phyloP scores from a whole-genome alignment of 331 rosid genomes.

The Acacia concinna region DNA sequence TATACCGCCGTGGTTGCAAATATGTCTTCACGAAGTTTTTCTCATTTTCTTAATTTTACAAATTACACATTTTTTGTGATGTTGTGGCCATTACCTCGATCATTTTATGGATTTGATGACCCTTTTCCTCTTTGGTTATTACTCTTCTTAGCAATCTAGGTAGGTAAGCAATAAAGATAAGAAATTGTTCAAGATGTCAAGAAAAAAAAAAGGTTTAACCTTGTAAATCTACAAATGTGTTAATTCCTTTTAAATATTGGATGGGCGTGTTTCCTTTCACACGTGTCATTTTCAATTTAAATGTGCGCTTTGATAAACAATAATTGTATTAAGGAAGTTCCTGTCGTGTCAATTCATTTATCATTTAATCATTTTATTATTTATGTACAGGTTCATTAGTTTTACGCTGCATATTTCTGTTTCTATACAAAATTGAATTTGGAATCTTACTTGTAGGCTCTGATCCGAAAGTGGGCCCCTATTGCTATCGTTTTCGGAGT shows the following conservation, averaged over 20 bases:
- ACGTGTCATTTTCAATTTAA: not conserved
- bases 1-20: not conserved
- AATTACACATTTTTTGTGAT: not conserved
- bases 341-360: not conserved
- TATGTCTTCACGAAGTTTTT: not conserved
- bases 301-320: not conserved
- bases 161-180: not conserved
- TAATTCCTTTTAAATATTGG: not conserved
- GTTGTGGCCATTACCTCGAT: not conserved
- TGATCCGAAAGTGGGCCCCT: slow-evolving; percentile 96
- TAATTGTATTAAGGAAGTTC: not conserved
- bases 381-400: not conserved
- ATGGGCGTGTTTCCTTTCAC: slow-evolving; percentile 2
- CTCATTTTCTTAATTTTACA: too few species aligned
- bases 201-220: not conserved
- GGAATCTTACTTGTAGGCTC: slow-evolving; percentile 57
- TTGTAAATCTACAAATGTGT: not conserved
- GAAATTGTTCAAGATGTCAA: too few species aligned
- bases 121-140: not conserved
- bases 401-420: not conserved
- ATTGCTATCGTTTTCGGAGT: slow-evolving; percentile 93
- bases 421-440: slow-evolving; percentile 22
- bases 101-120: not conserved
- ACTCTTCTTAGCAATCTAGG: not conserved
- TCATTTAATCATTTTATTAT: not conserved